Conservation (phyloP, 345 rosid genomes). For the Brassica incana region DNA sequence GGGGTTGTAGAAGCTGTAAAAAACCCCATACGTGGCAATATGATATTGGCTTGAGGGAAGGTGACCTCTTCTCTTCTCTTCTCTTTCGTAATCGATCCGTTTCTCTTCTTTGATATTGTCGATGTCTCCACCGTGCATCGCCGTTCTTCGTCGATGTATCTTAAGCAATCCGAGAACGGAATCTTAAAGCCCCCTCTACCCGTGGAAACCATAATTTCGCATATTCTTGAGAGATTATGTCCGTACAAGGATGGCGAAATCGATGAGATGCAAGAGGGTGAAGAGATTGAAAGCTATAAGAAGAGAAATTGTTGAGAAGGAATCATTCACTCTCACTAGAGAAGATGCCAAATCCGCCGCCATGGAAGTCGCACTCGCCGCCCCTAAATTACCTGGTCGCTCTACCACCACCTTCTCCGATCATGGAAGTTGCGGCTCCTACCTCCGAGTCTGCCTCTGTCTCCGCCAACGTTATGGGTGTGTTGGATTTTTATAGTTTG, state of each 20-base stretch:
- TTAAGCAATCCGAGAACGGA: no score
- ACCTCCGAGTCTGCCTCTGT: conserved; percentile 19
- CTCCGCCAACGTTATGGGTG: conserved; percentile 46
- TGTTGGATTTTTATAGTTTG: background rate
- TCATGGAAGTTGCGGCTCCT: conserved; percentile 45
- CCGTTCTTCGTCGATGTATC: no score
- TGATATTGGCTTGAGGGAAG: no score
- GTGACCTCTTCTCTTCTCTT: no score
- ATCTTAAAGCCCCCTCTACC: background rate
- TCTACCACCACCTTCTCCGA: conserved; percentile 41
- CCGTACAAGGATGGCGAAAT: conserved; percentile 87
- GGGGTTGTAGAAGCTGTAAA: no score
- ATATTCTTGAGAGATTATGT: no score
- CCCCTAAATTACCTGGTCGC: conserved; percentile 73
- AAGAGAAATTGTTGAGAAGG: conserved; percentile 68
- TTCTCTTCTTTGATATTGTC: no score
- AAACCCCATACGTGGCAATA: no score
- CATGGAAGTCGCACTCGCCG: conserved; percentile 75
- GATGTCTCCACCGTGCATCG: no score
- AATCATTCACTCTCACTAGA: conserved; percentile 62
- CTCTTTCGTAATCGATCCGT: no score
- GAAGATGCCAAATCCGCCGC: conserved; percentile 88
- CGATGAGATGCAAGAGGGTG: conserved; percentile 87
- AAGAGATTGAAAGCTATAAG: conserved; percentile 92
- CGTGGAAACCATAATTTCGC: conserved; percentile 11